Base-by-base conservation (phyloP, 345 rosid species). In the Acer yangbiense region DNA sequence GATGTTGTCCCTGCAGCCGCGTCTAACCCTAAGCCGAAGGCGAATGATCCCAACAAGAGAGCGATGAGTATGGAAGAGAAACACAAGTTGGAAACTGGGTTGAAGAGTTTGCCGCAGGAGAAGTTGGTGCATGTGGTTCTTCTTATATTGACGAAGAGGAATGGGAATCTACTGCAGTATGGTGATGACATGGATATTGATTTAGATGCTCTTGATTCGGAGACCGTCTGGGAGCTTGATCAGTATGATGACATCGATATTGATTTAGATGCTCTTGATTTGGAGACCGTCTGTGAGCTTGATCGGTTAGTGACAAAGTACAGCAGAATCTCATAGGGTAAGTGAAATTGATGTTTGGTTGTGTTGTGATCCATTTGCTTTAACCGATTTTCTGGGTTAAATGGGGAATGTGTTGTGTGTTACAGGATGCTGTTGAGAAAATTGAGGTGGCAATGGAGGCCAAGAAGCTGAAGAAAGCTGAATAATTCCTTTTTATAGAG, bases 161-260 rank as follows among this genome's bases (percentile, higher is more conserved):
- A 91, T 50, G 86, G 86, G 69, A 82, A 89, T 85, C 68, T 91
- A 55, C 81, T 88, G 39, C 39, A 35, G 79, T 94, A 90, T 0
- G 97, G 93, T 2, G 95, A 93, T 69, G 97, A 93, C 83, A 91
- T 93, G 14, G 97, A 93, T 82, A 83, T 91, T 4, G 95, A 93
- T 63, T 91, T 93, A 2, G 96, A 91, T 80, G 89, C 92, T 1
- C 84, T 93, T 10, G 96, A 93, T 74, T 88, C 85, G 0, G 98
- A 93, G 81, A 93, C 96, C 0, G 76, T 93, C 0, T 93, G 98
- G 96, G 96, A 93, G 86, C 90, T 91, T 76, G 98, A 93, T 76
- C 88, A 94, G 29, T 91, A 25, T 2, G 95, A 93, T 69, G 97
- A 93, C 83, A 91, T 93, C 18, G 97, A 93, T 81, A 82, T 91